A percentile compares a stretch with the other conserved stretches of the same genome.
Evolutionary conservation across 176 grass and related monocot genomes (phyloP).

Genomic region (Oryza coarctata): DNA sequence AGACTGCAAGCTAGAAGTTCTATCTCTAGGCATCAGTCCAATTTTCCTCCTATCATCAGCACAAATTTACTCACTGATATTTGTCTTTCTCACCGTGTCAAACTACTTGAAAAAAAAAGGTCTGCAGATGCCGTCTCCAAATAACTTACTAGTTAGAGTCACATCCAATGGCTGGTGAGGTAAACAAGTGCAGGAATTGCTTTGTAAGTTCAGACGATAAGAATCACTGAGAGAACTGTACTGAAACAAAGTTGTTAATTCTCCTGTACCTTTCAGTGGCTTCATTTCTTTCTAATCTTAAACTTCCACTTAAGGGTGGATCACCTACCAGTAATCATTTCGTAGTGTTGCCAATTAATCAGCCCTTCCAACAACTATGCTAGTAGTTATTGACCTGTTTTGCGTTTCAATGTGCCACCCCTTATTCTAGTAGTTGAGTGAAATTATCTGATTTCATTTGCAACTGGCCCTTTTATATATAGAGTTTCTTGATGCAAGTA

Average conservation of each 20-base stretch:
- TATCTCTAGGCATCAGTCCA: conserved; percentile 20
- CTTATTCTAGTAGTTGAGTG: neutral
- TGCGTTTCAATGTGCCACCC: neutral
- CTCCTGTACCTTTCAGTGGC: conserved; percentile 17
- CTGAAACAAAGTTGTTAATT: neutral
- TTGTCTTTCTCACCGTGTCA: neutral
- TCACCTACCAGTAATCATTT: conserved; percentile 14
- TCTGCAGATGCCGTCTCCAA: conserved; percentile 10
- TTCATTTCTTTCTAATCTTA: neutral
- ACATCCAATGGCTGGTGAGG: neutral
- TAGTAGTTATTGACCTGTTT: conserved; percentile 19
- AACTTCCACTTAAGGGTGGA: neutral
- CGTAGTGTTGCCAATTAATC: neutral
- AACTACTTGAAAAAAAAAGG: neutral
- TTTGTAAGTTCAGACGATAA: neutral
- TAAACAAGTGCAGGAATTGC: neutral
- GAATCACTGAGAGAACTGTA: neutral
- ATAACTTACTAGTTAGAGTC: neutral
- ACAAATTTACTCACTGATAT: conserved; percentile 8
- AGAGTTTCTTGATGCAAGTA: neutral
- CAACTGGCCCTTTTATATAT: neutral
- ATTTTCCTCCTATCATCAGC: conserved; percentile 28
- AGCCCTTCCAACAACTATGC: neutral
- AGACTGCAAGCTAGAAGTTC: conserved; percentile 31
- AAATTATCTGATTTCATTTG: conserved; percentile 1